Evolutionary conservation across 768 basidiomycete genomes (phyloP).

Genomic region (Pleurotus ostreatus): DNA sequence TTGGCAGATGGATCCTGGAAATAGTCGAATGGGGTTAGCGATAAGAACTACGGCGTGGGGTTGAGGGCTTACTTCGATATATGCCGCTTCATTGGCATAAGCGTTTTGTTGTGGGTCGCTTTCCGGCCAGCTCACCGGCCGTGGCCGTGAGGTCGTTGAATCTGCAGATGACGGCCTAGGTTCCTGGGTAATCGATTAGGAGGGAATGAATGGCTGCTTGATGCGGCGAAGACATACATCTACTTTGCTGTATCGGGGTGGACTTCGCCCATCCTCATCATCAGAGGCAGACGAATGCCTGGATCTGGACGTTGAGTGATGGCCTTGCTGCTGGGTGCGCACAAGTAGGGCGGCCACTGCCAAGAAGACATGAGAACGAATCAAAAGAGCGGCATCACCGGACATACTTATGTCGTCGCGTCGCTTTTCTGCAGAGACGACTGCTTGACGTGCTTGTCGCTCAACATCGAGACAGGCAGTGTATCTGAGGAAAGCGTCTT

Average conservation of each 20-base stretch:
- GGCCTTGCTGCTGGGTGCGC: conserved; percentile 37
- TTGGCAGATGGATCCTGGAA: conserved; percentile 35
- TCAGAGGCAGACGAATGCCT: conserved; percentile 49
- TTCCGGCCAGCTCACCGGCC: conserved; percentile 4
- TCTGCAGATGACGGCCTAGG: conserved; percentile 6
- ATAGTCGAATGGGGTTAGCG: conserved; percentile 6
- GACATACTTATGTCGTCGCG: conserved; percentile 57
- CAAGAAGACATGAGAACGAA: conserved; percentile 14
- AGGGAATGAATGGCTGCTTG: neutral
- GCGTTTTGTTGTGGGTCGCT: conserved; percentile 6
- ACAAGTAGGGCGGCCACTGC: conserved; percentile 44
- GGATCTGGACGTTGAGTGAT: conserved; percentile 36
- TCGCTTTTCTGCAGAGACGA: conserved; percentile 61
- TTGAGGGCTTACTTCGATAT: conserved; percentile 3
- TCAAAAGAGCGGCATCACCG: conserved; percentile 13
- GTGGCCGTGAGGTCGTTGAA: conserved; percentile 1
- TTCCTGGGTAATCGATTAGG: neutral
- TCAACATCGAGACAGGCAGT: conserved; percentile 67
- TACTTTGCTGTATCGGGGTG: neutral
- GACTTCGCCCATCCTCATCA: conserved; percentile 9
- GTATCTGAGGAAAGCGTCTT: conserved; percentile 68
- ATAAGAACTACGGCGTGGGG: conserved; percentile 1
- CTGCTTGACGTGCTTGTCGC: conserved; percentile 60
- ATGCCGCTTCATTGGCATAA: conserved; percentile 7
- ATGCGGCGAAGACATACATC: neutral